Percentiles rank a stretch among this genome's conserved stretches.
Conservation (phyloP, 2,329 filamentous ascomycete genomes). For the Aquanectria penicillioides region DNA sequence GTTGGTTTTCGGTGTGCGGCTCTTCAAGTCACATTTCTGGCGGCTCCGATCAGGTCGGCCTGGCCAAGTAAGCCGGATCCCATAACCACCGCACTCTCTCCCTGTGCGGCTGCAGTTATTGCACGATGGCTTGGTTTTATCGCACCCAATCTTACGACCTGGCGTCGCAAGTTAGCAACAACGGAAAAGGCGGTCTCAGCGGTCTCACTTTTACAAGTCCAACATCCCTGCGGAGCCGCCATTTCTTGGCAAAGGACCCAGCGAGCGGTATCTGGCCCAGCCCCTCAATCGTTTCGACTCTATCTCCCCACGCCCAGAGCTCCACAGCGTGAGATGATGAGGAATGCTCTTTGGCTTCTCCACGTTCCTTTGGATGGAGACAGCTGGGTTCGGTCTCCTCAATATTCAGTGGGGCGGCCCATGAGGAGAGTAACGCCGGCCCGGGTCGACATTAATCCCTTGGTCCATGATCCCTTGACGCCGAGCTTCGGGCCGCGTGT, state of each 20-base stretch:
- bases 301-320: too few relatives aligned
- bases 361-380: too few relatives aligned
- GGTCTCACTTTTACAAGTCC: conserved; percentile 2
- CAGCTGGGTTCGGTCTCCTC: too few relatives aligned
- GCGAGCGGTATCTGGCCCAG: too few relatives aligned
- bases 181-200: not conserved
- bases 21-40: not conserved
- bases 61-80: not conserved
- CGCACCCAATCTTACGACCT: conserved; percentile 2
- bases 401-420: too few relatives aligned
- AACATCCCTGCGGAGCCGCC: not conserved
- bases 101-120: not conserved
- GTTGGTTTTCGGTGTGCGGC: not conserved
- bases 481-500: too few relatives aligned
- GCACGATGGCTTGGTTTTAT: not conserved
- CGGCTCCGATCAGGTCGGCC: not conserved
- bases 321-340: too few relatives aligned
- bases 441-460: too few relatives aligned
- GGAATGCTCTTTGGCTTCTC: too few relatives aligned
- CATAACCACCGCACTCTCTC: conserved; percentile 6
- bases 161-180: not conserved
- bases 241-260: not conserved
- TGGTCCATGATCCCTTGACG: too few relatives aligned
- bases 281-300: too few relatives aligned
- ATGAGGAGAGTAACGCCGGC: too few relatives aligned